Evolutionary conservation across 371 early-diverging fungal genomes (phyloP).

Genomic region (Mucor indicus): DNA sequence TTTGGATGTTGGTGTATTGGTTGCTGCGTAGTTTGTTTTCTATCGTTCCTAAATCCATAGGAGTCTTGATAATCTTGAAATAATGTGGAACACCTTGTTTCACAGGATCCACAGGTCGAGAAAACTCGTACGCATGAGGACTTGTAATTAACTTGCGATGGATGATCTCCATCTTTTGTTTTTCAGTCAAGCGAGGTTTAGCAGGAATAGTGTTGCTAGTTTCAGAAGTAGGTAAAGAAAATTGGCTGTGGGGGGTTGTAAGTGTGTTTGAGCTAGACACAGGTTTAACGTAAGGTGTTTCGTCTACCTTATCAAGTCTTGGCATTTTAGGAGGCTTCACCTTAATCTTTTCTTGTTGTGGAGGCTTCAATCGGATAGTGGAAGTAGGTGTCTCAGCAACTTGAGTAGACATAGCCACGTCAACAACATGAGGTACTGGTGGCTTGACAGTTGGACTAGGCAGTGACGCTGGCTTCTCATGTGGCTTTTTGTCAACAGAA

Average conservation of each 20-base stretch:
- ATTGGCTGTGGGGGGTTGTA: too few species aligned
- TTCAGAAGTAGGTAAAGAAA: too few species aligned
- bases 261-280: too few species aligned
- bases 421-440: too few species aligned
- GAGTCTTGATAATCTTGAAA: conserved; percentile 80
- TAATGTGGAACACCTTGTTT: conserved; percentile 62
- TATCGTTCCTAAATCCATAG: conserved; percentile 97
- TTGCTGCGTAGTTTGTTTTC: conserved; percentile 59
- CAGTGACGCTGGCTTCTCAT: conserved; percentile 10
- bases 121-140: conserved; percentile 39
- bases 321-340: too few species aligned
- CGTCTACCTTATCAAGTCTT: too few species aligned
- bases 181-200: conserved; percentile 16
- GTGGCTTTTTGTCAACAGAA: conserved; percentile 8
- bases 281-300: too few species aligned
- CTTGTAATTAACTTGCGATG: conserved; percentile 30
- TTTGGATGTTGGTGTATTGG: conserved; percentile 37
- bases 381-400: too few species aligned
- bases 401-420: too few species aligned
- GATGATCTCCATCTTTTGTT: conserved; percentile 29
- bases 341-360: too few species aligned
- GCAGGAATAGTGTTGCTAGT: too few species aligned
- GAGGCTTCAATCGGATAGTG: too few species aligned
- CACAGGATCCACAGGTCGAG: conserved; percentile 50
- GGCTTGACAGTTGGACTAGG: background rate